Base-by-base conservation (phyloP, 148 eudicot species). In the Talinum fruticosum region DNA sequence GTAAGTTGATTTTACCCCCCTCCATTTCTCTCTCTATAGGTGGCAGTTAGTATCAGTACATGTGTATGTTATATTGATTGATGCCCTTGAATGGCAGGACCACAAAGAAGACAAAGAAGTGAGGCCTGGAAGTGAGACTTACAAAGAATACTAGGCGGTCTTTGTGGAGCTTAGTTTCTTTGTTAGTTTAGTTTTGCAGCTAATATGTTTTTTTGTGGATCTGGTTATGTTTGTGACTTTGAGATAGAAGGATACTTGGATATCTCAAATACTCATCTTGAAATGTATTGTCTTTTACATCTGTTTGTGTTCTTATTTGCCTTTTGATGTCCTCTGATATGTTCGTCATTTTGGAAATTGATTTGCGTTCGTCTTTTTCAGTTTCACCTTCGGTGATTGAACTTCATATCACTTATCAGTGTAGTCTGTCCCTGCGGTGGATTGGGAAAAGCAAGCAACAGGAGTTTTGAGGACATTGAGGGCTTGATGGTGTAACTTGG, bases 51-150 rank as follows among this genome's bases (percentile, higher is more conserved):
- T 38, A 38, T 38, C 5, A 10, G 2, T 1, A 10, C 4, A 6
- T 41, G 12, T 51, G 16, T 51, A 1, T 18, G 23, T 51, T 10
- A 51, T 51, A 51, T 51, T 51, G 3, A 2, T 32, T 62, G 66
- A 38, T 5, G 23, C 16, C 15, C 18, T 28, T 74, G 8, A 19
- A 28, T 4, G 45, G 32, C 81, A 82, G 84, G 72, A 36, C 84
- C n/a, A 57, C 79, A 75, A 82, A 82, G 78, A 82, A 82, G 68
- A 75, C 78, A 0, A 82, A 76, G 79, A 84, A 84, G 86, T 81
- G 82, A 81, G 68, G 79, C 36, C 78, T 62, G 57, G 73, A 28
- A 16, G 19, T 36, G 73, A 70, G 28, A 75, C 66, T n/a, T 47
- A 54, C 82, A 53, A 28, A 80, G 76, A 67, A 69, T 47, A 72